Evolutionary conservation across 257 asterid species (phyloP).

Genomic region (Fraxinus pennsylvanica): DNA sequence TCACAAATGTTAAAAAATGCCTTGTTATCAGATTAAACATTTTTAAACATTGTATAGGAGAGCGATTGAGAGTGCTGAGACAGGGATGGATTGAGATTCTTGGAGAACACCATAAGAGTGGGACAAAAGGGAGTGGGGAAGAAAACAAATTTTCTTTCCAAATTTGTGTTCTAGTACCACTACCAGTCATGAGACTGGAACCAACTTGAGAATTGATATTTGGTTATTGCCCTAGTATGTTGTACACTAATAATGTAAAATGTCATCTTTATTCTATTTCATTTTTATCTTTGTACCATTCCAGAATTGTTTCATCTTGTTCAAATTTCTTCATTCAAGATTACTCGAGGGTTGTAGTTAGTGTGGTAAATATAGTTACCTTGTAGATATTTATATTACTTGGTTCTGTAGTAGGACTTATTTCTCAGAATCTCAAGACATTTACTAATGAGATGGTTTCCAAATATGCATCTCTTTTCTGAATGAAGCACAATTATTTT

Average conservation of each 20-base stretch:
- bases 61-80: not conserved
- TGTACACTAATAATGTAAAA: not conserved
- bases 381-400: not conserved
- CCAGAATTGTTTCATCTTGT: not conserved
- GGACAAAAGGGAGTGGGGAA: not conserved
- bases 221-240: not conserved
- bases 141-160: not conserved
- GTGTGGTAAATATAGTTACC: not conserved
- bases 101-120: not conserved
- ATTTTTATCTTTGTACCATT: not conserved
- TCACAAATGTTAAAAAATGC: not conserved
- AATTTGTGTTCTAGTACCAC: not conserved
- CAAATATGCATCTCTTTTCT: constrained; percentile 9
- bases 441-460: not conserved
- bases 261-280: not conserved
- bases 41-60: not conserved
- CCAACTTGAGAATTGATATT: not conserved
- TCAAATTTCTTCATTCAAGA: not conserved
- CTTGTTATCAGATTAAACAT: not conserved
- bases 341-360: not conserved
- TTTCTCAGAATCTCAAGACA: not conserved
- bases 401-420: not conserved
- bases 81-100: not conserved
- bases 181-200: not conserved
- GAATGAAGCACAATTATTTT: constrained; percentile 11